These are phyloP conservation scores for Xylaria venustula DNA, from an alignment of 495 filamentous ascomycete species.

Conservation along the genomic window DNA sequence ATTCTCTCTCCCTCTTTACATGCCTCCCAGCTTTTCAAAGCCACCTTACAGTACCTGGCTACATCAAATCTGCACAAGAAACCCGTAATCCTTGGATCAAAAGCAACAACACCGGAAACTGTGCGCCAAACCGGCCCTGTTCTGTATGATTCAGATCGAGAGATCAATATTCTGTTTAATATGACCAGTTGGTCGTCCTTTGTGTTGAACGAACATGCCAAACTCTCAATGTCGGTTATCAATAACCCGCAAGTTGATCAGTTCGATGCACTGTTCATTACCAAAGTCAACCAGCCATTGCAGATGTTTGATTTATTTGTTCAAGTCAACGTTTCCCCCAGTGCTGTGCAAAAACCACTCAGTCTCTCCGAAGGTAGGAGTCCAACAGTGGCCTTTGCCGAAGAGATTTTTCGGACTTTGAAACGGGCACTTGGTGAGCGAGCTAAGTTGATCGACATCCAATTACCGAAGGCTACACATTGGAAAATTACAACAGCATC, in stretches of 20 bases:
- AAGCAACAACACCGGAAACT: slow-evolving; percentile 28
- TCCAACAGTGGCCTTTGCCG: slow-evolving; percentile 33
- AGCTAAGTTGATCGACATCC: slow-evolving; percentile 62
- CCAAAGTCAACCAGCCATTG: slow-evolving; percentile 63
- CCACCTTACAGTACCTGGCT: slow-evolving; percentile 78
- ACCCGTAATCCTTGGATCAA: slow-evolving; percentile 55
- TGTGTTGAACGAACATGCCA: slow-evolving; percentile 68
- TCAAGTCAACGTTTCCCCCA: slow-evolving; percentile 26
- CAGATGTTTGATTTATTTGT: slow-evolving; percentile 69
- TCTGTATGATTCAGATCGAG: slow-evolving; percentile 67
- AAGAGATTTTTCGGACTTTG: slow-evolving; percentile 61
- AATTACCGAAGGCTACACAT: slow-evolving; percentile 30
- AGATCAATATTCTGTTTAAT: slow-evolving; percentile 84
- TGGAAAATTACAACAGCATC: slow-evolving; percentile 43
- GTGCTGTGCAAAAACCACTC: background rate
- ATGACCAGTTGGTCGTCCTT: slow-evolving; percentile 85
- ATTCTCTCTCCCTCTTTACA: slow-evolving; percentile 77
- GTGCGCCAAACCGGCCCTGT: slow-evolving; percentile 38
- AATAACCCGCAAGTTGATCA: slow-evolving; percentile 72
- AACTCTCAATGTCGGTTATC: slow-evolving; percentile 65
- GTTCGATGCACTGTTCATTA: slow-evolving; percentile 80
- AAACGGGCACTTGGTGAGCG: slow-evolving; percentile 71
- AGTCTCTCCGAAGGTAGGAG: slow-evolving; percentile 26
- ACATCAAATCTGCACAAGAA: slow-evolving; percentile 63
- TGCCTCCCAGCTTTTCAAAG: slow-evolving; percentile 94